Conservation (phyloP, 139 green algal genomes). For the Asterochloris sp. region DNA sequence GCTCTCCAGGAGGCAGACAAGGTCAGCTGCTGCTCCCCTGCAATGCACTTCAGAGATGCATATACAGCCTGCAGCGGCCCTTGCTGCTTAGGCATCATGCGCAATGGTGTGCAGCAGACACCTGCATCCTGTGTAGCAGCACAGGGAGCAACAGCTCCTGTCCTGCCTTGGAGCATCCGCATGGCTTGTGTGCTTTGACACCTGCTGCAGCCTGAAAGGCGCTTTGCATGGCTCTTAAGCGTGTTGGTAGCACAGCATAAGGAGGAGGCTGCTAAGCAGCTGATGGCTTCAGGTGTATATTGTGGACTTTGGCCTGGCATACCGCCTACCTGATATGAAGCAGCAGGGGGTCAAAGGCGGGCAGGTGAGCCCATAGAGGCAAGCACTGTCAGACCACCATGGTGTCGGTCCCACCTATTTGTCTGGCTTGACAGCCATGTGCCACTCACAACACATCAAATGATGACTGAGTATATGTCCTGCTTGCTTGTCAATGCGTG, state of each 20-base stretch:
- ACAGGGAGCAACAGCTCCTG: not conserved
- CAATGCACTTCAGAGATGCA: not conserved
- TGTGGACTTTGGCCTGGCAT: slow-evolving; percentile 32
- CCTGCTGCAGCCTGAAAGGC: too few relatives aligned
- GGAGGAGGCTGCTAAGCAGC: not conserved
- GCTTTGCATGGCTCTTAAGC: too few relatives aligned
- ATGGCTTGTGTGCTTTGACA: too few relatives aligned
- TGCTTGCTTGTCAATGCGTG: too few relatives aligned
- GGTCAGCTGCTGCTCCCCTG: not conserved
- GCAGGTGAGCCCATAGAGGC: too few relatives aligned
- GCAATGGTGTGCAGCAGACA: not conserved
- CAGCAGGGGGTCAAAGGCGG: too few relatives aligned
- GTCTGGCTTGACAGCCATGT: too few relatives aligned
- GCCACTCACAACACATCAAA: too few relatives aligned
- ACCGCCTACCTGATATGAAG: not conserved
- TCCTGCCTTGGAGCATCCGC: not conserved
- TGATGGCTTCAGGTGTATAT: slow-evolving; percentile 4
- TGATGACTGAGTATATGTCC: too few relatives aligned
- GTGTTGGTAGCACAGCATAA: not conserved
- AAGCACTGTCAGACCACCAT: too few relatives aligned
- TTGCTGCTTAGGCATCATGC: too few relatives aligned
- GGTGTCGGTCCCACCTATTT: too few relatives aligned
- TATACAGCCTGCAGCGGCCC: not conserved
- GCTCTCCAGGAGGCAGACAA: not conserved
- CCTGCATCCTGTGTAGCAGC: not conserved